phyloP scores from a whole-genome alignment of 2,329 filamentous ascomycete species.

The Cytospora leucostoma region DNA sequence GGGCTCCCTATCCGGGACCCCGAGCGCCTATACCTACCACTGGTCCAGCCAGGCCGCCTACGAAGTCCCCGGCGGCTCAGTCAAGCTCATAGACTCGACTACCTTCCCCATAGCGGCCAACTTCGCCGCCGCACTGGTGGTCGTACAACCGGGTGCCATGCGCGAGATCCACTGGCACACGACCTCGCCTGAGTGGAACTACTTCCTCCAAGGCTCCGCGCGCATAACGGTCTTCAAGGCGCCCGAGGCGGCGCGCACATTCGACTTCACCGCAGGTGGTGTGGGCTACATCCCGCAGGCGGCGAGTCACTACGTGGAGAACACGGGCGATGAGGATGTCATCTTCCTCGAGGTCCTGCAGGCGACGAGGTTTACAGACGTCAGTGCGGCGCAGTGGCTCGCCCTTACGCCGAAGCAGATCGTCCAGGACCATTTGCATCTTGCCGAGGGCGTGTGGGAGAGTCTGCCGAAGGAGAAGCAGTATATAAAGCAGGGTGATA shows the following conservation, averaged over 20 bases:
- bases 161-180: conserved; percentile 67
- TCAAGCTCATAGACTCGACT: conserved; percentile 60
- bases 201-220: conserved; percentile 58
- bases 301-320: conserved; percentile 62
- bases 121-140: conserved; percentile 59
- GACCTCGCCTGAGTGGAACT: conserved; percentile 61
- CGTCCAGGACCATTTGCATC: conserved; percentile 56
- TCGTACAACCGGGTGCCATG: conserved; percentile 63
- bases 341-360: conserved; percentile 62
- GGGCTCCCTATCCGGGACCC: conserved; percentile 42
- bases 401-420: conserved; percentile 59
- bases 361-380: conserved; percentile 52
- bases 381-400: conserved; percentile 60
- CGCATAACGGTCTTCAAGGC: conserved; percentile 59
- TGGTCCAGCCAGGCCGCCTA: conserved; percentile 54
- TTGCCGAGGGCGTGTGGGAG: conserved; percentile 41
- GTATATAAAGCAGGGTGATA: conserved; percentile 45
- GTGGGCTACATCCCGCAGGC: conserved; percentile 60
- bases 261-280: conserved; percentile 61
- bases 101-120: conserved; percentile 58
- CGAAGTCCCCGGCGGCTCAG: conserved; percentile 54
- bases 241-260: conserved; percentile 52
- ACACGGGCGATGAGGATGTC: conserved; percentile 58
- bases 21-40: conserved; percentile 50
- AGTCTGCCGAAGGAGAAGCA: conserved; percentile 43